Evolutionary conservation across 1,284 basidiomycete genomes (phyloP), one percentile per base, ranked within the genome.

Genomic region (Bjerkandera adusta): DNA sequence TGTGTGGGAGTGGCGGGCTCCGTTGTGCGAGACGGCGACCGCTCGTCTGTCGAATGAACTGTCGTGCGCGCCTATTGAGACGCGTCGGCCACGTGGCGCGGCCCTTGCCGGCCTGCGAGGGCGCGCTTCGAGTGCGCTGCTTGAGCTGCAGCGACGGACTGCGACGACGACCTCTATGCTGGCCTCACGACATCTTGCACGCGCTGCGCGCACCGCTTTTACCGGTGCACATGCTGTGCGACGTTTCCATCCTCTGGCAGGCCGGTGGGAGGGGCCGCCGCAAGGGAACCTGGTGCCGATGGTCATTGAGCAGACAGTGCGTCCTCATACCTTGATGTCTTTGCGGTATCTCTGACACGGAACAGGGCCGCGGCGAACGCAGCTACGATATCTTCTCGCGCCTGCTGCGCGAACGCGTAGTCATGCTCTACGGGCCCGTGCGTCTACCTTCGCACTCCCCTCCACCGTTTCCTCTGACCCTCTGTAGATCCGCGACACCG

Each of bases 321-420:
- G 18, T 37, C 37, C 33, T 24, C 20, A 34, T 45, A 7, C 2
- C 10, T 8, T 36, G 33, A 1, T 16, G 24, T 16, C 1, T 10
- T 6, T 22, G 21, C 18, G 27, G 46, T 40, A 50, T 7, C 12
- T 29, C 22, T 26, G 16, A 15, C 29, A 10, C 24, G 10, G 33
- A 25, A 7, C 54, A 96, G 92, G 92, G 89, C 25, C 79, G 92
- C 61, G 93, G 93, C 5, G 93, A 97, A 66, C 77, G 93, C 27
- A 92, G 90, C 29, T 97, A 95, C 68, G 93, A 97, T 64, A 95
- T 97, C 45, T 97, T 92, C 68, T 96, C 93, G 24, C 79, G 93
- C 22, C 74, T 97, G 42, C 73, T 97, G 43, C 76, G 90, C 53
- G 93, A 97, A 63, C 80, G 94, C 41, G 92, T 97, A 29, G 88